Base-by-base conservation (phyloP, 164 flowering plant species). In the Santalum album region DNA sequence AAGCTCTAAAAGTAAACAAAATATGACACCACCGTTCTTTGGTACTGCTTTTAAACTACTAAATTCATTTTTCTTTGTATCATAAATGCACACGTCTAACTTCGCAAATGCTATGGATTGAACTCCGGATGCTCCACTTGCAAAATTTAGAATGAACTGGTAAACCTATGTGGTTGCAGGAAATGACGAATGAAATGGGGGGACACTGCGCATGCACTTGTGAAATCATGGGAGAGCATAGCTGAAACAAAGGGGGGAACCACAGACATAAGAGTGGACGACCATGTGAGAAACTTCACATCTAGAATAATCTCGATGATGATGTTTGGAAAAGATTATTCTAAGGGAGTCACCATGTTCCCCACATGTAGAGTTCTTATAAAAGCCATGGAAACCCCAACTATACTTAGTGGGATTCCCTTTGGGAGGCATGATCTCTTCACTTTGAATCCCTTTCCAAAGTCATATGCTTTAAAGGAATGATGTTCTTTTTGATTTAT, bases 221-320 rank as follows among this genome's bases (percentile, higher is more conserved):
- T 64, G 18, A 32, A 49, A 40, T 32, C 58, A 26, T 69, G 72
- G 72, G 65, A 64, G 25, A 26, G 34, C 0, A 60, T n/a, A 35
- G 21, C 56, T 17, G 55, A 42, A 12, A 12, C 16, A 0, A 9
- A 29, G 53, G 43, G 34, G 2, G 72, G 55, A 20, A 38, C 10
- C 11, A 55, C 50, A 17, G 65, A 68, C 15, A 49, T 64, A 3
- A 56, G 5, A 26, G 52, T 64, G 15, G 65, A 64, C 19, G 56
- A 56, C 34, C 61, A 64, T 35, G 10, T 60, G 38, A 60, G 63
- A 54, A 42, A 7, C 39, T 60, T 55, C 38, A 49, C 72, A 20
- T 49, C 61, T 18, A 62, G 59, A n/a, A 25, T 63, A 1, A 68
- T 68, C 27, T 59, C 67, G 29, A 59, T 48, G 52, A 35, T 63